Conservation (phyloP, 345 rosid species). For the Gynandropsis gynandra region DNA sequence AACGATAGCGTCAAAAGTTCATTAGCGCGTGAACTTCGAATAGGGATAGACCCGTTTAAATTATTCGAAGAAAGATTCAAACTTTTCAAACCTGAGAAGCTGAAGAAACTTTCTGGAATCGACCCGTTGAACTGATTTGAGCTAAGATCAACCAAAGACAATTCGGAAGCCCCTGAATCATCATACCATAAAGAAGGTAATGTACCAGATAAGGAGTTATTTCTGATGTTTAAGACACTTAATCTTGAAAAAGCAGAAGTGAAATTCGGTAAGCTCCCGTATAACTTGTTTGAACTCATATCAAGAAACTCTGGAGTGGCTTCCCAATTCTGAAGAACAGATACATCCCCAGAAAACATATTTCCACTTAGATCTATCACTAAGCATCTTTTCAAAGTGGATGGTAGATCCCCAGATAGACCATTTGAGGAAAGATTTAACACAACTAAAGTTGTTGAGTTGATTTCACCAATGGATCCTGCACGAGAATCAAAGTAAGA, state of each 20-base stretch:
- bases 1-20: constrained; percentile 44
- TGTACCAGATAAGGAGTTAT: constrained; percentile 57
- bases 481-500: constrained; percentile 28
- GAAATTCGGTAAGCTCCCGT: constrained; percentile 59
- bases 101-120: constrained; percentile 55
- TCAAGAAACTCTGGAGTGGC: constrained; percentile 60
- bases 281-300: constrained; percentile 73
- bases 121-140: constrained; percentile 54
- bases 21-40: constrained; percentile 46
- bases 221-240: constrained; percentile 44
- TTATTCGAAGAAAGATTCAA: constrained; percentile 80
- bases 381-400: constrained; percentile 33
- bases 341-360: constrained; percentile 51
- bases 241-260: constrained; percentile 46
- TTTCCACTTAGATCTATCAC: constrained; percentile 71
- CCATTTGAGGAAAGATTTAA: constrained; percentile 75
- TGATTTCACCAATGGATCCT: constrained; percentile 57
- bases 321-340: constrained; percentile 60
- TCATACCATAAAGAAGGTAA: constrained; percentile 58
- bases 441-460: constrained; percentile 50
- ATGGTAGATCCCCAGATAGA: constrained; percentile 64
- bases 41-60: constrained; percentile 61
- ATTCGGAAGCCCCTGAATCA: constrained; percentile 27
- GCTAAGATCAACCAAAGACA: constrained; percentile 70
- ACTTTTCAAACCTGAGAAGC: constrained; percentile 43